phyloP scores from a whole-genome alignment of 352 stramenopile species.

The Globisporangium polare region DNA sequence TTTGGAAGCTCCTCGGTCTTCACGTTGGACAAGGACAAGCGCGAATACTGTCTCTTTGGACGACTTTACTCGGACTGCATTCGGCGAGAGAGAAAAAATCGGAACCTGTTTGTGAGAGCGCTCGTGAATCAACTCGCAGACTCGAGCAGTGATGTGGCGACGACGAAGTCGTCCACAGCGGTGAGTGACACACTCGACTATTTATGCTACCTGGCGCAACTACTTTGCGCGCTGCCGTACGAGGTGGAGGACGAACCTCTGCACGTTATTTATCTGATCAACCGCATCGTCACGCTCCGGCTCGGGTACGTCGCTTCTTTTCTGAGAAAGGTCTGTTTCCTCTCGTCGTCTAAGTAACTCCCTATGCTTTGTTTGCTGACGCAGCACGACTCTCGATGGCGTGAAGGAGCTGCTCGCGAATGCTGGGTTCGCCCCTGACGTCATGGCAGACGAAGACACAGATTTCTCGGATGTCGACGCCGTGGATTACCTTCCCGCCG shows the following conservation, averaged over 20 bases:
- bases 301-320: conserved; percentile 49
- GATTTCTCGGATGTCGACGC: conserved; percentile 44
- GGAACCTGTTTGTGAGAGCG: conserved; percentile 59
- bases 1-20: conserved; percentile 50
- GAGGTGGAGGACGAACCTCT: conserved; percentile 81
- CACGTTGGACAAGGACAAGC: conserved; percentile 63
- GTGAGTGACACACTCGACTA: conserved; percentile 46
- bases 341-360: not conserved
- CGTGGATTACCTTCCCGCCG: conserved; percentile 22
- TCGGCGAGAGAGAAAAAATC: conserved; percentile 30
- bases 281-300: conserved; percentile 75
- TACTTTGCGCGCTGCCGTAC: conserved; percentile 71
- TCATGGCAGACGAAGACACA: conserved; percentile 44
- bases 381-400: conserved; percentile 51
- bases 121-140: conserved; percentile 73
- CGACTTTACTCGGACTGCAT: conserved; percentile 69
- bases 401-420: conserved; percentile 46
- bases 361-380: not conserved
- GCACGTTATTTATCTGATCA: conserved; percentile 87
- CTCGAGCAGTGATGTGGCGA: conserved; percentile 36
- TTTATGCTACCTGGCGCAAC: conserved; percentile 66
- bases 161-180: not conserved
- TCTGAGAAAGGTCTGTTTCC: not conserved
- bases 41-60: conserved; percentile 66
- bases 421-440: conserved; percentile 27